phyloP scores from a whole-genome alignment of 176 grass and related monocot genomes.

The Metroxylon sagu region DNA sequence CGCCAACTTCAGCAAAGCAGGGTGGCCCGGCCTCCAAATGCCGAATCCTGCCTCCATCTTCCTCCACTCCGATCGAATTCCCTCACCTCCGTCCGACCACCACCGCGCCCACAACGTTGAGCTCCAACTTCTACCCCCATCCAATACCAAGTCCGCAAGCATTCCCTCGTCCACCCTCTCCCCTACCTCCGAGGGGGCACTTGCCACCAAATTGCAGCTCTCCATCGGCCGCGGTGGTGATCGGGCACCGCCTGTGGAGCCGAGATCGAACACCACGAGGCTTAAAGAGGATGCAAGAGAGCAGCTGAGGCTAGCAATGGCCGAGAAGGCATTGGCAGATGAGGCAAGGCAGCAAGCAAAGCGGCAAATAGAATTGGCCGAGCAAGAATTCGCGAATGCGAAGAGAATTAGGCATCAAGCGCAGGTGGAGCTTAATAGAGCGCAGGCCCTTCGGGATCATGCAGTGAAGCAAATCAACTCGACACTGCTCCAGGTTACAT shows the following conservation, averaged over 20 bases:
- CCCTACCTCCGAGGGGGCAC: neutral
- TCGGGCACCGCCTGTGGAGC: neutral
- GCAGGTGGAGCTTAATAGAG: conserved; percentile 57
- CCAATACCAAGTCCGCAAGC: neutral
- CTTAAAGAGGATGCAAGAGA: conserved; percentile 32
- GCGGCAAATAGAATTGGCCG: conserved; percentile 63
- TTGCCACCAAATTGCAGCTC: conserved; percentile 41
- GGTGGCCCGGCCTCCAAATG: conserved; percentile 26
- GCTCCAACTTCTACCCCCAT: conserved; percentile 66
- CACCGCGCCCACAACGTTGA: conserved; percentile 31
- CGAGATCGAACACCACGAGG: neutral
- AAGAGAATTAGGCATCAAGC: conserved; percentile 61
- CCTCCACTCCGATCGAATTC: conserved; percentile 1
- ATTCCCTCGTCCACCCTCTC: neutral
- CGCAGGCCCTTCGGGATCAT: conserved; percentile 50
- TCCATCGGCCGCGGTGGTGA: conserved; percentile 33
- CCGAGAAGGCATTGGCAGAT: conserved; percentile 44
- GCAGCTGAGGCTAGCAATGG: conserved; percentile 35
- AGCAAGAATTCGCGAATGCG: conserved; percentile 58
- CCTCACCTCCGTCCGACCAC: neutral
- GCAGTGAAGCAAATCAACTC: conserved; percentile 62
- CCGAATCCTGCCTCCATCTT: conserved; percentile 9
- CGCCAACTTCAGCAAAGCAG: conserved; percentile 21
- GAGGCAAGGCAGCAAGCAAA: conserved; percentile 53
- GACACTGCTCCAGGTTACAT: conserved; percentile 63